Percentiles rank a stretch among this genome's conserved stretches.
Conservation (phyloP, 306 rosid species). For the Cyamopsis tetragonoloba region DNA sequence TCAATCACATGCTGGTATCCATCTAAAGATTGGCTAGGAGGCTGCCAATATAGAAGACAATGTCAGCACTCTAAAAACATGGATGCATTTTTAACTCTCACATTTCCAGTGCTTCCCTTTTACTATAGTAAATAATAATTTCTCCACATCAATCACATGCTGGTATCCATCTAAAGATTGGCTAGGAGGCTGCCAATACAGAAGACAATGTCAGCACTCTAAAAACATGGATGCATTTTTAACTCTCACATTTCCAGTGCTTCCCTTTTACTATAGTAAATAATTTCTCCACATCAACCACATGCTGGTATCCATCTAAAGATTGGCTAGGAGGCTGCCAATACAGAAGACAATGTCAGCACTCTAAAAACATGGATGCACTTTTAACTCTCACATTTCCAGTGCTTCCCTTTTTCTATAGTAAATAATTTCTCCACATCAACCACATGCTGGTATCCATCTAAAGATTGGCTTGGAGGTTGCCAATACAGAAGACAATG, state of each 20-base stretch:
- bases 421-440: slow-evolving; percentile 36
- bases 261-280: not conserved
- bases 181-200: slow-evolving; percentile 64
- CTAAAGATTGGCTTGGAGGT: slow-evolving; percentile 82
- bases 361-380: not conserved
- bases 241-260: not conserved
- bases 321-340: slow-evolving; percentile 76
- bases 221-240: not conserved
- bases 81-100: not conserved
- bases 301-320: slow-evolving; percentile 89
- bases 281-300: slow-evolving; percentile 53
- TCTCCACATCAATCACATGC: slow-evolving; percentile 74
- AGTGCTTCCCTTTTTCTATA: not conserved
- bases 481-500: slow-evolving; percentile 33
- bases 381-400: not conserved
- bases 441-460: slow-evolving; percentile 90
- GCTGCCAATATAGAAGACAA: slow-evolving; percentile 45
- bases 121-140: not conserved
- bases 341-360: slow-evolving; percentile 29
- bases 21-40: slow-evolving; percentile 75
- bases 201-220: slow-evolving; percentile 27
- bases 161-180: slow-evolving; percentile 84
- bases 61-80: slow-evolving; percentile 19
- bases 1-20: slow-evolving; percentile 92
- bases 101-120: slow-evolving; percentile 6